Evolutionary conservation across 2,329 filamentous ascomycete genomes (phyloP).

Genomic region (Erysiphe pulchra): DNA sequence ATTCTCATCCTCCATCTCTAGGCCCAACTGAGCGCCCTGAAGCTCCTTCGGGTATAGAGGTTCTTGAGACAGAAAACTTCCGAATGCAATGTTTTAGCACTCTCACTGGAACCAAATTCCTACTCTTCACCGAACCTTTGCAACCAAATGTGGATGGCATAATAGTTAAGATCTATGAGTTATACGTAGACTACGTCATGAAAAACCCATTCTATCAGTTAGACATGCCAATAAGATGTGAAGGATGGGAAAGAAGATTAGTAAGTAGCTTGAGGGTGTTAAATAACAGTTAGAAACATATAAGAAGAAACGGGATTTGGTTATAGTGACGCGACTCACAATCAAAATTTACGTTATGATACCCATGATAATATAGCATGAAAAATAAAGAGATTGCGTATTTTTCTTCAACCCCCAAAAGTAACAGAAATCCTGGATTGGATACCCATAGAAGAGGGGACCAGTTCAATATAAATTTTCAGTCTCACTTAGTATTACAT

Average conservation of each 20-base stretch:
- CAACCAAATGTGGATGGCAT: constrained; percentile 59
- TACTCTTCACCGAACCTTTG: constrained; percentile 66
- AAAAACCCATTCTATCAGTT: constrained; percentile 98
- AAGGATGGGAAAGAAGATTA: constrained; percentile 77
- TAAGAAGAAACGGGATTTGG: too few relatives aligned
- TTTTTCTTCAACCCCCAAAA: too few relatives aligned
- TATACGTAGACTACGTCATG: constrained; percentile 95
- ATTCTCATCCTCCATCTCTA: constrained; percentile 23
- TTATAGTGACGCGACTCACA: too few relatives aligned
- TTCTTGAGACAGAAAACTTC: constrained; percentile 83
- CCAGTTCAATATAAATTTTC: too few relatives aligned
- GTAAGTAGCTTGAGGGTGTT: constrained; percentile 54
- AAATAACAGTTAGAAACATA: constrained; percentile 21
- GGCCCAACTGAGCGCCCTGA: constrained; percentile 29
- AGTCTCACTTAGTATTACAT: too few relatives aligned
- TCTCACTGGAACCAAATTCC: constrained; percentile 78
- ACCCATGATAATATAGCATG: too few relatives aligned
- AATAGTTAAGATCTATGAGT: constrained; percentile 67
- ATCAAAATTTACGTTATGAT: too few relatives aligned
- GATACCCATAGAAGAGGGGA: too few relatives aligned
- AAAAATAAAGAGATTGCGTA: too few relatives aligned
- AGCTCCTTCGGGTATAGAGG: constrained; percentile 57
- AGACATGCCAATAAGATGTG: constrained; percentile 91
- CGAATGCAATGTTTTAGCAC: constrained; percentile 91
- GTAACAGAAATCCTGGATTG: too few relatives aligned